Evolutionary conservation across 371 early-diverging fungal species (phyloP).

Genomic region (Enterospora canceri): DNA sequence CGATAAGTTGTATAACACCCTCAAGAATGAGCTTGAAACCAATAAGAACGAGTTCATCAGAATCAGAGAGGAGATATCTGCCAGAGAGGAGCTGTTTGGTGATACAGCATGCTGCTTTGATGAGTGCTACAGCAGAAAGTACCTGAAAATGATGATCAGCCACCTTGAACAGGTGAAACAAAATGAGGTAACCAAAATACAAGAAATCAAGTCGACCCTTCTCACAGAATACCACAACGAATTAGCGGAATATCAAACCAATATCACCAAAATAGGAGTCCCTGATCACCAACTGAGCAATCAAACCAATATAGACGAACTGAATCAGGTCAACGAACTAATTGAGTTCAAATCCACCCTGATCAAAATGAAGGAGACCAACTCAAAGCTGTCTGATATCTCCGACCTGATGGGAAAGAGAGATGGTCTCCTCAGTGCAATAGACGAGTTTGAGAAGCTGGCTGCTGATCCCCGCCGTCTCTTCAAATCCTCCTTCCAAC

Average conservation of each 20-base stretch:
- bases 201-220: neutral
- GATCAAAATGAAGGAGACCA: no score
- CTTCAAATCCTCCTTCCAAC: conserved; percentile 66
- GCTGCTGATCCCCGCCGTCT: conserved; percentile 71
- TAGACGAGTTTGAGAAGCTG: conserved; percentile 69
- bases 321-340: no score
- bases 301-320: no score
- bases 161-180: conserved; percentile 16
- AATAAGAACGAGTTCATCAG: conserved; percentile 17
- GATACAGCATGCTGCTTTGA: neutral
- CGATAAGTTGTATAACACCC: conserved; percentile 15
- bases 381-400: conserved; percentile 22
- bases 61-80: conserved; percentile 9
- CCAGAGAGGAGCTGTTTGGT: conserved; percentile 18
- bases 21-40: conserved; percentile 11
- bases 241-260: neutral
- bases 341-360: no score
- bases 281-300: no score
- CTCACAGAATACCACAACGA: no score
- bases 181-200: no score
- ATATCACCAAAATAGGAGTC: no score
- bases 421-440: conserved; percentile 57
- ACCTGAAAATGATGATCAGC: conserved; percentile 5
- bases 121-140: conserved; percentile 1
- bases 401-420: conserved; percentile 36